These are phyloP conservation scores for Dittrichia graveolens DNA, from an alignment of 129 eudicot genomes.

Conservation along the genomic window DNA sequence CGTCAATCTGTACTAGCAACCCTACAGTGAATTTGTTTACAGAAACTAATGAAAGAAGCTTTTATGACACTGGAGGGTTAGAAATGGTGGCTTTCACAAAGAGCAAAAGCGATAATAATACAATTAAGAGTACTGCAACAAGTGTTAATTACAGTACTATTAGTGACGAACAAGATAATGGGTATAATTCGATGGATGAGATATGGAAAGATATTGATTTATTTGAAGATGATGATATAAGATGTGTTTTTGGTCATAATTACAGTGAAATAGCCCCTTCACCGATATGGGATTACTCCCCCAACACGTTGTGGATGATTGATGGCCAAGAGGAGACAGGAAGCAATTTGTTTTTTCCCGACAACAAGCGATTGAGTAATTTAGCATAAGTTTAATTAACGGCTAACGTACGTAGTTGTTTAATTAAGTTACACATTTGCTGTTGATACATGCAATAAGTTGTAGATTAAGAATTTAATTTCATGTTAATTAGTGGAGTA, in stretches of 20 bases:
- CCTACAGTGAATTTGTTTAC: constrained; percentile 32
- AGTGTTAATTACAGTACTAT: constrained; percentile 10
- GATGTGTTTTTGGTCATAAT: constrained; percentile 34
- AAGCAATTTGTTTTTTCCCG: constrained; percentile 42
- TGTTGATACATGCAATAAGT: constrained; percentile 27
- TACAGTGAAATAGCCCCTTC: constrained; percentile 39
- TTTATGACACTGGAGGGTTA: constrained; percentile 54
- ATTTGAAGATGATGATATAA: constrained; percentile 41
- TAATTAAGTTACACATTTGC: constrained; percentile 18
- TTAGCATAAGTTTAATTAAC: constrained; percentile 28
- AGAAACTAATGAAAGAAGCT: constrained; percentile 36
- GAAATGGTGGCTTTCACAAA: constrained; percentile 27
- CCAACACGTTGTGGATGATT: constrained; percentile 52
- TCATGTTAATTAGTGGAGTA: background rate
- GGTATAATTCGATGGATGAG: constrained; percentile 65
- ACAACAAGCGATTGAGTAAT: constrained; percentile 39
- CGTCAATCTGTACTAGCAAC: constrained; percentile 32
- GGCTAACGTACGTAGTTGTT: constrained; percentile 36
- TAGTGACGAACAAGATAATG: constrained; percentile 27
- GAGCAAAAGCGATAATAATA: background rate
- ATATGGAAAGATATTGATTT: constrained; percentile 75
- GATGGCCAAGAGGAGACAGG: constrained; percentile 47
- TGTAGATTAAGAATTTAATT: background rate
- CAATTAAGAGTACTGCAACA: constrained; percentile 20
- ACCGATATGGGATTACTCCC: constrained; percentile 65